A percentile compares a stretch with the other conserved stretches of the same genome.
Conservation (phyloP, 2,329 filamentous ascomycete genomes). For the Purpureocillium lavendulum region DNA sequence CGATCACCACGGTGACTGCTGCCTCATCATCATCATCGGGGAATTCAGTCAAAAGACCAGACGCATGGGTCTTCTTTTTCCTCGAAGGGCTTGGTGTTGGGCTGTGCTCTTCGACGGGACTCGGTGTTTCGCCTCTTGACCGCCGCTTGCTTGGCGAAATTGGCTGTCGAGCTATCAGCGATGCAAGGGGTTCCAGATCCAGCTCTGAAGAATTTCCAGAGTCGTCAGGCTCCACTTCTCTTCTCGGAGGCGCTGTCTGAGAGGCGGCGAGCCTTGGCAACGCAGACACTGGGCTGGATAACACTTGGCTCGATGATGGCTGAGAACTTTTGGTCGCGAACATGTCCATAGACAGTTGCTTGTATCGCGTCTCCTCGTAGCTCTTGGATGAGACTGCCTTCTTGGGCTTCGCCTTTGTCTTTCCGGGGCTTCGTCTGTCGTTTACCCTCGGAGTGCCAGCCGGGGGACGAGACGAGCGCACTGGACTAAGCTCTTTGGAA, state of each 20-base stretch:
- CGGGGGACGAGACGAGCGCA: constrained; percentile 16
- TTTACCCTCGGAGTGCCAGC: constrained; percentile 13
- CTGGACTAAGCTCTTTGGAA: constrained; percentile 12
- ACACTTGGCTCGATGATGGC: neutral
- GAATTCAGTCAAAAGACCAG: no score
- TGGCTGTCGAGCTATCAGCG: neutral
- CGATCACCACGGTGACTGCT: no score
- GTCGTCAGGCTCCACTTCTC: no score
- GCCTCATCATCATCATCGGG: constrained; percentile 14
- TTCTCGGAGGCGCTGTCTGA: no score
- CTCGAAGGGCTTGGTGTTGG: constrained; percentile 8
- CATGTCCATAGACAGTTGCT: constrained; percentile 24
- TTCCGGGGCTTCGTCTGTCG: neutral
- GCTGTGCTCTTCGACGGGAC: neutral
- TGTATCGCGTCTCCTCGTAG: constrained; percentile 13
- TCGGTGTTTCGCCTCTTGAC: constrained; percentile 4
- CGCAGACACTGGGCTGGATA: no score
- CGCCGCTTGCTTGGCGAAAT: constrained; percentile 1
- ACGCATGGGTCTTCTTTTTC: no score
- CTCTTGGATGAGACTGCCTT: neutral
- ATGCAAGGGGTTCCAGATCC: constrained; percentile 5
- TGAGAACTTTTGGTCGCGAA: constrained; percentile 10
- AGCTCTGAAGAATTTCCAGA: no score
- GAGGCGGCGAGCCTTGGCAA: no score
- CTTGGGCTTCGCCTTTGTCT: neutral